Conservation (phyloP, 2,329 filamentous ascomycete species). For the Aspergillus quadrilineatus region DNA sequence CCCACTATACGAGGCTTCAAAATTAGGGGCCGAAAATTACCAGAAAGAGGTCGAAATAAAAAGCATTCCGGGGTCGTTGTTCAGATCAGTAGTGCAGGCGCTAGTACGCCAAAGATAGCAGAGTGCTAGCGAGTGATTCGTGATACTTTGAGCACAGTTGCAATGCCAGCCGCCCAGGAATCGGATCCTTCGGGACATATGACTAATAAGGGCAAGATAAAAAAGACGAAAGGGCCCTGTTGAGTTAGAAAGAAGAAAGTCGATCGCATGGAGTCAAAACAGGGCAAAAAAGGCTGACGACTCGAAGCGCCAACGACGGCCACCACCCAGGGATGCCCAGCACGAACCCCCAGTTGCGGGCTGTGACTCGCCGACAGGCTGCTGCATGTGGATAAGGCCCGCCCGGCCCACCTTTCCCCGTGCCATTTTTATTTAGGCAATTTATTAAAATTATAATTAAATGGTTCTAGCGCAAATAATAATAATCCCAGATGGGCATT, state of each 20-base stretch:
- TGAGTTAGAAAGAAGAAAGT: conserved; percentile 6
- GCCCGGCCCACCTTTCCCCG: conserved; percentile 24
- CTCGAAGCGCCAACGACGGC: conserved; percentile 19
- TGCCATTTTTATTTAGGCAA: conserved; percentile 19
- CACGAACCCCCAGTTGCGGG: conserved; percentile 31
- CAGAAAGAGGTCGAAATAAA: conserved; percentile 2
- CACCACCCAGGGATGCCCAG: conserved; percentile 13
- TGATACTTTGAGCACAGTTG: background rate
- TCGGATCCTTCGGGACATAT: background rate
- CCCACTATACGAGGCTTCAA: conserved; percentile 4
- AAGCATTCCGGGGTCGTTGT: conserved; percentile 11
- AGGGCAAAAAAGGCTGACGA: conserved; percentile 23
- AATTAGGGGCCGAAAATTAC: background rate
- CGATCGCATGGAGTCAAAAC: conserved; percentile 21
- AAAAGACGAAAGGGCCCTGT: background rate
- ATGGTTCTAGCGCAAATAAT: conserved; percentile 18
- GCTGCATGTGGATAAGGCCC: conserved; percentile 24
- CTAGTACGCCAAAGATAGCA: conserved; percentile 10
- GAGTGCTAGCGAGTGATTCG: background rate
- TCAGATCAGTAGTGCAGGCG: conserved; percentile 5
- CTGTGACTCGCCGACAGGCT: conserved; percentile 29
- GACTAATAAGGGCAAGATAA: background rate
- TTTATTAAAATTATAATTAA: conserved; percentile 16
- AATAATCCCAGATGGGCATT: conserved; percentile 20
- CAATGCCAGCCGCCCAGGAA: background rate